phyloP scores from a whole-genome alignment of 73 alveolate species.

The Paramecium tetraurelia region DNA sequence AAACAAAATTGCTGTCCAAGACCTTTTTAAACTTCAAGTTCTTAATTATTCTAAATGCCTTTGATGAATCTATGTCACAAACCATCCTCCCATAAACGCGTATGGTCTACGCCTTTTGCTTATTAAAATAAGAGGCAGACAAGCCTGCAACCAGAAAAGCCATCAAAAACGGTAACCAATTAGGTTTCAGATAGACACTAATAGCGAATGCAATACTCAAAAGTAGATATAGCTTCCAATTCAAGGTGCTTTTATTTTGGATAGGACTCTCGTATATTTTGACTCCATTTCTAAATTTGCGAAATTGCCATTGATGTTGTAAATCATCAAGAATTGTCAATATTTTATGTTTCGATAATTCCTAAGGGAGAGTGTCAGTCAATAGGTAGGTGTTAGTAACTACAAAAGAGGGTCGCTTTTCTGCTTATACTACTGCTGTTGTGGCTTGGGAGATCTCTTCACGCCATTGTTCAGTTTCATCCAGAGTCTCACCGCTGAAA shows the following conservation, averaged over 20 bases:
- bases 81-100: background rate
- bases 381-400: background rate
- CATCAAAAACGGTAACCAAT: background rate
- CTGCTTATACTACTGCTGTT: background rate
- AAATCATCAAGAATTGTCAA: background rate
- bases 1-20: background rate
- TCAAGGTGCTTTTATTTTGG: background rate
- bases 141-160: background rate
- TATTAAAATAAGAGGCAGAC: background rate
- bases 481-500: conserved; percentile 49
- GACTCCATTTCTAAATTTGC: conserved; percentile 63
- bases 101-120: background rate
- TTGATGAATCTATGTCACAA: conserved; percentile 35
- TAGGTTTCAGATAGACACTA: background rate
- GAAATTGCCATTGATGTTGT: conserved; percentile 46
- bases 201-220: background rate
- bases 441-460: conserved; percentile 56
- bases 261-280: conserved; percentile 28
- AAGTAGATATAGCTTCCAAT: background rate
- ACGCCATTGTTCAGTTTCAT: conserved; percentile 61
- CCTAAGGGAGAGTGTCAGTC: background rate
- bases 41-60: background rate
- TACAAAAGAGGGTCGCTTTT: background rate
- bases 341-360: conserved; percentile 12
- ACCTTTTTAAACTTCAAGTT: background rate